Base-by-base conservation (phyloP, 2,329 filamentous ascomycete species). In the Fusarium oligoseptatum region DNA sequence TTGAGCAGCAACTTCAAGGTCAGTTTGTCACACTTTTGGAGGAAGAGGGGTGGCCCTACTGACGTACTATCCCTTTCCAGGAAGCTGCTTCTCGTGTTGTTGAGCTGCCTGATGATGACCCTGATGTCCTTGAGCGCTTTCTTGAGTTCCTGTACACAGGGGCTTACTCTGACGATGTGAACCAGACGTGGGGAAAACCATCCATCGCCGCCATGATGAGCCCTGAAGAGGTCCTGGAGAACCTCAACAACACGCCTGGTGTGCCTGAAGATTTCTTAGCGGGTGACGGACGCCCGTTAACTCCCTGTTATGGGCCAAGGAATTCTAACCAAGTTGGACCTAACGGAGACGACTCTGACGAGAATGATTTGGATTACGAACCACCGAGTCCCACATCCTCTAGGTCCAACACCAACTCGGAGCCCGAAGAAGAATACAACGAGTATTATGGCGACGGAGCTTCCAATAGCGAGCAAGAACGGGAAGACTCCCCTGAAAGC, bases 121-220 rank as follows among this genome's bases (percentile, higher is more conserved):
- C 81, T 5, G 66, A 72, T 0, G 63, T 76, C 1, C 10, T 83
- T 5, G 58, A 74, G 1, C 64, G 60, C 15, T 78, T 83, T 14
- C 73, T 83, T 6, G 72, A 81, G 52, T 83, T 79, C 37, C 64
- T 83, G 0, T 83, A 83, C 64, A 77, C 64, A 0, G 76, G 79
- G 0, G 72, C 50, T 8, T 80, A 79, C 17, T 68, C 29, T 2
- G 67, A 78, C 29, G 55, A 43, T 3, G 52, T 17, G 56, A 39
- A 27, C 56, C 34, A 58, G 10, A 55, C 27, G 27, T 55, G 48
- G 15, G 36, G 24, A 29, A 39, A 37, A 15, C 60, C 75, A 7
- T 70, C 27, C 2, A 14, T 15, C 1, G 22, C 17, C 17, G 22
- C 64, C 0, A 17, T 27, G 4, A 39, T 71, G 32, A 20, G 34